Percentiles rank a stretch among this genome's conserved stretches.
Evolutionary conservation across 257 asterid genomes (phyloP).

Genomic region (Ocimum tenuiflorum): DNA sequence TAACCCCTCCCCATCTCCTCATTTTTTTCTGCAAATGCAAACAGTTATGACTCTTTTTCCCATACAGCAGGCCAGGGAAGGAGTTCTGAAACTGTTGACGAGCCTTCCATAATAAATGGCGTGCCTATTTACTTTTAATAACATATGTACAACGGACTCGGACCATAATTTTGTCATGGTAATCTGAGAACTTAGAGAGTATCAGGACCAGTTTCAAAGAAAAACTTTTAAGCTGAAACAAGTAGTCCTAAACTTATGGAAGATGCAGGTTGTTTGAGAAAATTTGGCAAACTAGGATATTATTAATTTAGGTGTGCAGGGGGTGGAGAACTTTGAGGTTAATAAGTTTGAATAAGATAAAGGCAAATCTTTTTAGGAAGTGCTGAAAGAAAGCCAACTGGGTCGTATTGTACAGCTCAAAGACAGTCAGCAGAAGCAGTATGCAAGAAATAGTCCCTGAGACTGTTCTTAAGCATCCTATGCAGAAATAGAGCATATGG

Average conservation of each 20-base stretch:
- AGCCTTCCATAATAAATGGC: constrained; percentile 13
- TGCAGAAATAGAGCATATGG: constrained; percentile 31
- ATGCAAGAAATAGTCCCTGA: constrained; percentile 15
- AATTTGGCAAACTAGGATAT: constrained; percentile 1
- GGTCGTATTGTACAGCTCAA: constrained; percentile 12
- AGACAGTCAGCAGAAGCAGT: constrained; percentile 16
- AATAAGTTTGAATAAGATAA: constrained; percentile 13
- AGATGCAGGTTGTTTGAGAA: neutral
- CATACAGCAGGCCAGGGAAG: neutral
- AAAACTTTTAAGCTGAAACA: constrained; percentile 4
- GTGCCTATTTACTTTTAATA: no score
- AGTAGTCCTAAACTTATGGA: constrained; percentile 11
- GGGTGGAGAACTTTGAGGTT: neutral
- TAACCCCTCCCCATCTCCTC: neutral
- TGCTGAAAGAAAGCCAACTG: constrained; percentile 12
- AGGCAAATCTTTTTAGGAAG: neutral
- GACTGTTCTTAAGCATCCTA: constrained; percentile 33
- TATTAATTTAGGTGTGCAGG: neutral
- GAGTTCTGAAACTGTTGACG: neutral
- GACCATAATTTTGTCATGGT: neutral
- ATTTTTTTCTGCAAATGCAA: neutral
- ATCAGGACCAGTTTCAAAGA: constrained; percentile 5
- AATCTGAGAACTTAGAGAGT: neutral
- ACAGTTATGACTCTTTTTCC: neutral
- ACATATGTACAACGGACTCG: neutral